phyloP scores from a whole-genome alignment of 345 rosid genomes.

The Pugionium cornutum region DNA sequence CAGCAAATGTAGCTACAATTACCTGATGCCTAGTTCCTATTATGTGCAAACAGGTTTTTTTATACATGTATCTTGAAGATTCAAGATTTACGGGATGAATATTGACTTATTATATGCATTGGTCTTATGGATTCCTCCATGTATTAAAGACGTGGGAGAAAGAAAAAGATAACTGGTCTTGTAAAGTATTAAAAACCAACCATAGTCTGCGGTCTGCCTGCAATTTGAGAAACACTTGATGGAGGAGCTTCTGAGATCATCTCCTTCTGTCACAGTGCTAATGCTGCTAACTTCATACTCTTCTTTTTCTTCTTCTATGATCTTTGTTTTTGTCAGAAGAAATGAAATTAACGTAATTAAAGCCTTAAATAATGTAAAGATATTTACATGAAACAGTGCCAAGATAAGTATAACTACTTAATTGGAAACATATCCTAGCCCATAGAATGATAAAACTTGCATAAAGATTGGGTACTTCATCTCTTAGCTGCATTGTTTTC shows the following conservation, averaged over 20 bases:
- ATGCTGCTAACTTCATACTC: constrained; percentile 49
- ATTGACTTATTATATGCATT: constrained; percentile 1
- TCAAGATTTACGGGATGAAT: constrained; percentile 18
- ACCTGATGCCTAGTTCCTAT: background rate
- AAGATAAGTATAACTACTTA: background rate
- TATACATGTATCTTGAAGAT: background rate
- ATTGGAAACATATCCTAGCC: background rate
- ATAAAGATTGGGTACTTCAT: constrained; percentile 14
- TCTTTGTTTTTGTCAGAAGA: constrained; percentile 17
- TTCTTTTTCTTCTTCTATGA: constrained; percentile 31
- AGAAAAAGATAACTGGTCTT: background rate
- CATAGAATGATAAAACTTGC: background rate
- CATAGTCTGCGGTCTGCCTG: constrained; percentile 30
- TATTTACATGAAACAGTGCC: constrained; percentile 2
- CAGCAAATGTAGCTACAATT: constrained; percentile 1
- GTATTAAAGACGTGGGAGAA: background rate
- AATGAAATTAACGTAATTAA: constrained; percentile 7
- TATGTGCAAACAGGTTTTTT: background rate
- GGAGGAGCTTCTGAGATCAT: constrained; percentile 45
- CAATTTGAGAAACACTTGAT: constrained; percentile 46
- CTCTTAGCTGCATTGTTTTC: constrained; percentile 1
- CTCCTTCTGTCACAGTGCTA: constrained; percentile 43
- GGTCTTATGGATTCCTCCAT: background rate
- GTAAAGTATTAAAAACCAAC: constrained; percentile 15
- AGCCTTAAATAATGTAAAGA: background rate